These are phyloP conservation scores for Neurospora sp. DNA, from an alignment of 495 filamentous ascomycete species.

Conservation along the genomic window DNA sequence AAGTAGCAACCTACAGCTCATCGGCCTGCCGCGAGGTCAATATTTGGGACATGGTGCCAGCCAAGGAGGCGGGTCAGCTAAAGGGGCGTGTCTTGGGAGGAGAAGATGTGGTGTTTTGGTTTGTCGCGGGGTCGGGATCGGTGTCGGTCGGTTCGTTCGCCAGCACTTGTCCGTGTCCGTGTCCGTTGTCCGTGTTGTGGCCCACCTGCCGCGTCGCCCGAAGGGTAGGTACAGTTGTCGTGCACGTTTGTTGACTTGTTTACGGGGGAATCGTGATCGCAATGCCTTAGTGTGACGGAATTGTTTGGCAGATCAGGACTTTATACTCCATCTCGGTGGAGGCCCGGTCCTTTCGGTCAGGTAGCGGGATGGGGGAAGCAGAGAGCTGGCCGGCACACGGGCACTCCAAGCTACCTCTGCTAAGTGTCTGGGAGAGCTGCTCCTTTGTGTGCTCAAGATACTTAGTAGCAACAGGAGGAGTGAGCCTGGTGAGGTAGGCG, in stretches of 20 bases:
- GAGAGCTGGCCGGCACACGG: not conserved
- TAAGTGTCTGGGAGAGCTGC: not conserved
- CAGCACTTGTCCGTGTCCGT: not conserved
- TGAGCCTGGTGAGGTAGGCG: not conserved
- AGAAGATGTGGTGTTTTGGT: slow-evolving; percentile 1
- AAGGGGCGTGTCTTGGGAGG: slow-evolving; percentile 2
- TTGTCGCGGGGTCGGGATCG: slow-evolving; percentile 1
- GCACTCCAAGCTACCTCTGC: not conserved
- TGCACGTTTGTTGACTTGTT: not conserved
- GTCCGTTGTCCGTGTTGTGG: slow-evolving; percentile 2
- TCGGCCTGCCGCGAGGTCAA: slow-evolving; percentile 74
- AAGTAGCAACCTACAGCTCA: slow-evolving; percentile 58
- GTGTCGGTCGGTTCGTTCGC: not conserved
- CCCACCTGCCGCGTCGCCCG: not conserved
- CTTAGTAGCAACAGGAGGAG: not conserved
- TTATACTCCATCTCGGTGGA: slow-evolving; percentile 1
- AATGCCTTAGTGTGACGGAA: not conserved
- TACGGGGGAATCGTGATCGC: not conserved
- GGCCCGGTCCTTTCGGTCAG: not conserved
- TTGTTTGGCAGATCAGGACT: not conserved
- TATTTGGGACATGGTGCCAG: slow-evolving; percentile 56
- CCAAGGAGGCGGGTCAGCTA: not conserved
- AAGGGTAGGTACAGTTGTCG: not conserved
- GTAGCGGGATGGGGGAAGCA: not conserved
- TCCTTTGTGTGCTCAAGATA: not conserved